phyloP scores from a whole-genome alignment of 495 filamentous ascomycete species.

The Jackrogersella minutella region DNA sequence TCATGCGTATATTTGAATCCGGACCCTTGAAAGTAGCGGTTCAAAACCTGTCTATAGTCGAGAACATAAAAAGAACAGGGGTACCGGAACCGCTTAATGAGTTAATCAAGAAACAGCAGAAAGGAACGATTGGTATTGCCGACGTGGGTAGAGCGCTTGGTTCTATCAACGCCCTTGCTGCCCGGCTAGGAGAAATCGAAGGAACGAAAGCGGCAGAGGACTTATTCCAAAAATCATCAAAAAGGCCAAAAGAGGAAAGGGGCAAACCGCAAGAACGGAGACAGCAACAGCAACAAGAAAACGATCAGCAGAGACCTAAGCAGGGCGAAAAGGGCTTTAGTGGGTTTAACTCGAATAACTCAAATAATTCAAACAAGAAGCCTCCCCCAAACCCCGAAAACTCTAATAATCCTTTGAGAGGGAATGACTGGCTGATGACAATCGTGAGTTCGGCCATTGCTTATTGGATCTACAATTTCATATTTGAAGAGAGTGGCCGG shows the following conservation, averaged over 20 bases:
- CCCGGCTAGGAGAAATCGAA: slow-evolving; percentile 19
- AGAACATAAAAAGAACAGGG: slow-evolving; percentile 35
- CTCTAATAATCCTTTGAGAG: slow-evolving; percentile 20
- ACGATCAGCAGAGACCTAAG: background rate
- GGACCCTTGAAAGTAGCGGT: slow-evolving; percentile 2
- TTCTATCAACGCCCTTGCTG: slow-evolving; percentile 29
- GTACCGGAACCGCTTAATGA: slow-evolving; percentile 44
- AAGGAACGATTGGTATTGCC: slow-evolving; percentile 66
- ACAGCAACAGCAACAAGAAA: background rate
- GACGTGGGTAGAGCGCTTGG: slow-evolving; percentile 59
- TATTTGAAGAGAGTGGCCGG: slow-evolving; percentile 48
- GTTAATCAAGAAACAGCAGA: slow-evolving; percentile 61
- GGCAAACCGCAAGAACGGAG: background rate
- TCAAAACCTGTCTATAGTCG: background rate
- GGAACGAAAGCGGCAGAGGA: background rate
- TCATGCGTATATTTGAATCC: slow-evolving; percentile 1
- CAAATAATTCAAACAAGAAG: slow-evolving; percentile 32
- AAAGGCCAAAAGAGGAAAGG: background rate
- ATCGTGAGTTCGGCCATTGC: slow-evolving; percentile 32
- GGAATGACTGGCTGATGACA: slow-evolving; percentile 40
- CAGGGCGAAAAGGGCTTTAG: slow-evolving; percentile 26
- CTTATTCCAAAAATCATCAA: background rate
- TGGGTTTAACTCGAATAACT: slow-evolving; percentile 34
- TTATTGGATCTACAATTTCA: slow-evolving; percentile 42
- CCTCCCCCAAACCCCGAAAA: slow-evolving; percentile 27